Percentiles rank a stretch among this genome's conserved stretches.
These are phyloP conservation scores for Colletotrichum liaoningense DNA, from an alignment of 2,329 filamentous ascomycete species.

Conservation along the genomic window DNA sequence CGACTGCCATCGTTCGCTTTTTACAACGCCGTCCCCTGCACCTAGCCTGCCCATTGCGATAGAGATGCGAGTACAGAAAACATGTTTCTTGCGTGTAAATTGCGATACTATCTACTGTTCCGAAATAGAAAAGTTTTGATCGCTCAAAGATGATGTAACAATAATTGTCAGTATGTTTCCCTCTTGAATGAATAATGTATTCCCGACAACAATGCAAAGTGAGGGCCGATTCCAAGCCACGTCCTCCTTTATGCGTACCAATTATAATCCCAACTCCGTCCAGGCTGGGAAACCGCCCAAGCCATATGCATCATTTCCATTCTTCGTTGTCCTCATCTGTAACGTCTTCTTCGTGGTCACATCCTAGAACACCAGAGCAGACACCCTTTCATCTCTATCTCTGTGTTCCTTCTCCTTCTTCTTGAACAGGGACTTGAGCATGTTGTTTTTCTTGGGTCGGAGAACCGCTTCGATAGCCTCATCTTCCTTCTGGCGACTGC, in stretches of 20 bases:
- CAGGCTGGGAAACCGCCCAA: conserved; percentile 28
- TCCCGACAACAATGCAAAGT: neutral
- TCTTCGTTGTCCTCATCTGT: conserved; percentile 5
- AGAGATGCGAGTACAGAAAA: too few relatives aligned
- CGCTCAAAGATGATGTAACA: conserved; percentile 14
- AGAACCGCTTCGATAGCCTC: conserved; percentile 51
- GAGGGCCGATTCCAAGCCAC: neutral
- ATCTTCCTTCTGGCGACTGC: conserved; percentile 48
- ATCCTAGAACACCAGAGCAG: conserved; percentile 34
- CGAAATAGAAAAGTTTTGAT: neutral
- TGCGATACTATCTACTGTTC: conserved; percentile 6
- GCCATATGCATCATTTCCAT: conserved; percentile 28
- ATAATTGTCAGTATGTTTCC: neutral
- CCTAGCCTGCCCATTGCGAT: neutral
- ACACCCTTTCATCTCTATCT: conserved; percentile 40
- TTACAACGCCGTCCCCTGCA: neutral
- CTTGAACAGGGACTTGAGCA: conserved; percentile 70
- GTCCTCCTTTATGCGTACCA: neutral
- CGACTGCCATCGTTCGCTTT: too few relatives aligned
- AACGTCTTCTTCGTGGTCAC: conserved; percentile 6
- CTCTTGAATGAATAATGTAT: neutral
- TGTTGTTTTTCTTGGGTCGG: conserved; percentile 63
- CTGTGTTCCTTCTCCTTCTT: conserved; percentile 60
- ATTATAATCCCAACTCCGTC: conserved; percentile 34
- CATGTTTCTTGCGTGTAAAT: neutral